Evolutionary conservation across 164 flowering plant genomes (phyloP).

Genomic region (Vitis labrusca): DNA sequence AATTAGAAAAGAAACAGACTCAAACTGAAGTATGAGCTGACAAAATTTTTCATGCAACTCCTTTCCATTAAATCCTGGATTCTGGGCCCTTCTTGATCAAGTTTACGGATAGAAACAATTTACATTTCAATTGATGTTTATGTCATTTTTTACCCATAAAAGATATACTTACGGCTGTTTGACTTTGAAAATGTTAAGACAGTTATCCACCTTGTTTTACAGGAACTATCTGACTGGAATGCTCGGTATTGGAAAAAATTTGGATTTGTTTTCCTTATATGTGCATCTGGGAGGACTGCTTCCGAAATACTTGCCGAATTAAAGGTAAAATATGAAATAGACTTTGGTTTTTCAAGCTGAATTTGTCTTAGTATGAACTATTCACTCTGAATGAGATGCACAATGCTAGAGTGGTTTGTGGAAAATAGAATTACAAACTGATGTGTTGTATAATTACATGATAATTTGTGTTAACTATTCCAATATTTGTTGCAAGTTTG

Average conservation of each 20-base stretch:
- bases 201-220: slow-evolving; percentile 17
- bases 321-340: slow-evolving; percentile 45
- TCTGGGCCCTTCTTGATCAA: too few species aligned
- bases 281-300: slow-evolving; percentile 86
- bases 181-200: too few species aligned
- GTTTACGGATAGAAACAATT: too few species aligned
- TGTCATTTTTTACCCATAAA: background rate
- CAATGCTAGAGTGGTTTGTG: background rate
- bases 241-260: slow-evolving; percentile 65
- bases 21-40: too few species aligned
- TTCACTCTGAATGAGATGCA: background rate
- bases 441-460: background rate
- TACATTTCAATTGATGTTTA: background rate
- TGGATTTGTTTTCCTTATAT: slow-evolving; percentile 87
- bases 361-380: background rate
- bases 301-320: slow-evolving; percentile 78
- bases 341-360: background rate
- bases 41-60: too few species aligned
- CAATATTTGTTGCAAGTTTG: too few species aligned
- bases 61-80: too few species aligned
- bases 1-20: too few species aligned
- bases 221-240: slow-evolving; percentile 89
- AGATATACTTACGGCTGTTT: background rate
- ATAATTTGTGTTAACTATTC: background rate
- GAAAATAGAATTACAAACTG: background rate